Evolutionary conservation across 1,284 basidiomycete species (phyloP).

Genomic region (Puccinia polysora): DNA sequence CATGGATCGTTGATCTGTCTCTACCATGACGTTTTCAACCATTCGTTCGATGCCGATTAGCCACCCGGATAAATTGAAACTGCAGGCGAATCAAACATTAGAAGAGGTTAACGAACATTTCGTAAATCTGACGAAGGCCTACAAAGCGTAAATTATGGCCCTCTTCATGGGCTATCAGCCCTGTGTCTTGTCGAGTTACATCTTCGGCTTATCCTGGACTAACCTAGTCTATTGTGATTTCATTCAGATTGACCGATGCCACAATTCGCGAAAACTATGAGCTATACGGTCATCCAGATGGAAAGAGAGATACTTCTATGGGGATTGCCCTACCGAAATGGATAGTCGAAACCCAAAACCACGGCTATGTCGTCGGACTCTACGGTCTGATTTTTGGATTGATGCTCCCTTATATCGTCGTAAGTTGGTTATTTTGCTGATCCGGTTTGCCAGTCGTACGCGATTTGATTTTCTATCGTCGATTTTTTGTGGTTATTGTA

Average conservation of each 20-base stretch:
- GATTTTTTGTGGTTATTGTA: constrained; percentile 49
- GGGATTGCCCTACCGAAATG: constrained; percentile 93
- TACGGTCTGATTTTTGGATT: constrained; percentile 86
- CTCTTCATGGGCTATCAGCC: not conserved
- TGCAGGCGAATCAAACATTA: constrained; percentile 72
- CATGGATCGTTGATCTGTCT: too few species aligned
- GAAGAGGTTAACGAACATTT: constrained; percentile 85
- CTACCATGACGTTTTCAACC: not conserved
- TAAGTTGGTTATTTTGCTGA: constrained; percentile 55
- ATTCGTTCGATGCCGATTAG: constrained; percentile 55
- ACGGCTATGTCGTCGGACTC: constrained; percentile 77
- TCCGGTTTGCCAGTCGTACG: not conserved
- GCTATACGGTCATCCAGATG: constrained; percentile 91
- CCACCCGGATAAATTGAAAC: constrained; percentile 93
- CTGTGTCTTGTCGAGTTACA: not conserved
- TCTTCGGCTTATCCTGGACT: not conserved
- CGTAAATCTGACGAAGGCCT: constrained; percentile 93
- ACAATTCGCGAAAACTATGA: constrained; percentile 85
- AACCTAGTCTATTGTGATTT: not conserved
- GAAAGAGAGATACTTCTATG: constrained; percentile 87
- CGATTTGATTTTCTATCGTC: not conserved
- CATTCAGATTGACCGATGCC: constrained; percentile 76
- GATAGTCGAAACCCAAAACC: constrained; percentile 89
- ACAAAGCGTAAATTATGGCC: constrained; percentile 72
- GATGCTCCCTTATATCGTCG: constrained; percentile 77